Evolutionary conservation across 2,329 filamentous ascomycete genomes (phyloP).

Genomic region (Penicillium corylophilum): DNA sequence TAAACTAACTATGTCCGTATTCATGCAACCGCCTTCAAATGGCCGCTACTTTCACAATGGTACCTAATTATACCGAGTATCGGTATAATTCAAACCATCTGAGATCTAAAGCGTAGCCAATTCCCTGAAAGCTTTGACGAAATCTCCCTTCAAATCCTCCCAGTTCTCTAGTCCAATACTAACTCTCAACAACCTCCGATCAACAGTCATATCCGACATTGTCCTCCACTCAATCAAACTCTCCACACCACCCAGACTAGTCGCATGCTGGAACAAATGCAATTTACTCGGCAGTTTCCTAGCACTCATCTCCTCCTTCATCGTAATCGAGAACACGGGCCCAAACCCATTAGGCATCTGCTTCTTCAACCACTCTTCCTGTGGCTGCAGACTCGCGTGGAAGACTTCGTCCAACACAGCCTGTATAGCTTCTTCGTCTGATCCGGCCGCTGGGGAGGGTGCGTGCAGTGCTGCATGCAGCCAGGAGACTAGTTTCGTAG

Average conservation of each 20-base stretch:
- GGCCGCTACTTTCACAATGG: too few species aligned
- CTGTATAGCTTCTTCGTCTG: slow-evolving; percentile 48
- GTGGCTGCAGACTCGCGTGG: slow-evolving; percentile 77
- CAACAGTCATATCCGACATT: slow-evolving; percentile 76
- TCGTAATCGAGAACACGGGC: slow-evolving; percentile 76
- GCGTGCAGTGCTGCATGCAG: slow-evolving; percentile 55
- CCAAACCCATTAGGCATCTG: slow-evolving; percentile 94
- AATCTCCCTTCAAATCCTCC: slow-evolving; percentile 77
- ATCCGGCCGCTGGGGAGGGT: slow-evolving; percentile 37
- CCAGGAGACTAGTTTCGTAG: slow-evolving; percentile 70
- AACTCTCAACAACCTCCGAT: slow-evolving; percentile 70
- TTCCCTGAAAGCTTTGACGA: slow-evolving; percentile 65
- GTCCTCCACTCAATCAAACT: slow-evolving; percentile 94
- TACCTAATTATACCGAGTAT: too few species aligned
- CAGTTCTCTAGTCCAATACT: slow-evolving; percentile 85
- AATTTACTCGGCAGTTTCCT: slow-evolving; percentile 73
- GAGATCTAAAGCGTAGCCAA: slow-evolving; percentile 47
- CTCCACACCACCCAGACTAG: slow-evolving; percentile 89
- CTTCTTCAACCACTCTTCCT: slow-evolving; percentile 67
- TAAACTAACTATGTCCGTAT: too few species aligned
- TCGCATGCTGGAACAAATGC: slow-evolving; percentile 87
- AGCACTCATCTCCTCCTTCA: slow-evolving; percentile 62
- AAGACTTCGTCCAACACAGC: slow-evolving; percentile 61
- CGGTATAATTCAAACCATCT: too few species aligned
- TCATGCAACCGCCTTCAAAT: too few species aligned